Evolutionary conservation across 345 rosid species (phyloP), one percentile per base, ranked within the genome.

Genomic region (Melaleuca quinquenervia): DNA sequence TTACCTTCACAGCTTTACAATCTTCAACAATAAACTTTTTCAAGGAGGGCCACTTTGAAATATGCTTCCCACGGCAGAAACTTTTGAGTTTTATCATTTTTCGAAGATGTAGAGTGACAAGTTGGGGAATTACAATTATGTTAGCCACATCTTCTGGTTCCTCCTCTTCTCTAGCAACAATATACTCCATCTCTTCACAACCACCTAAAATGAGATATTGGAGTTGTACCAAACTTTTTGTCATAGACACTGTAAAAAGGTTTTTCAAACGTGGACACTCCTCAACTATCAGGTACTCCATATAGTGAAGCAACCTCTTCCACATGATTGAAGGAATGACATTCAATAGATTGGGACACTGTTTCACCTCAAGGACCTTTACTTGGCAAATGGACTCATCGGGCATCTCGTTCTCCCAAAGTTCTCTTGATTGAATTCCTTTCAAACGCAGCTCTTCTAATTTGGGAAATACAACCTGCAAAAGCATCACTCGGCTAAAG

Each of bases 101-200:
- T 12, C 22, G 27, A 24, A 55, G 60, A 55, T 22, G 10, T 0
- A 55, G 1, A 24, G 27, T 24, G 6, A 9, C 3, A 55, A 55
- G 13, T 55, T 1, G 27, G 9, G 60, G 60, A 24, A 58, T 26
- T 26, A 58, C 32, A 58, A 58, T 58, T 58, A 3, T 26, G 1
- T 26, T 1, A 0, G 0, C 0, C 11, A 1, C 32, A 26, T n/a
- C 64, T 26, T 11, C 16, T 5, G 3, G 15, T 58, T 26, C 5
- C 3, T 56, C 64, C 1, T 26, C 16, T 26, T 58, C 70, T 60
- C 3, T 6, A 1, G 32, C 4, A 0, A 58, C 7, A 58, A 58
- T 58, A 32, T 24, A 55, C 62, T 55, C 62, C 62, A 55, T 55
- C 62, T 55, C 62, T 55, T 27, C 62, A 24, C 62, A 55, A 10